phyloP scores from a whole-genome alignment of 2,329 filamentous ascomycete genomes.

The Stachybotrys chlorohalonatus region DNA sequence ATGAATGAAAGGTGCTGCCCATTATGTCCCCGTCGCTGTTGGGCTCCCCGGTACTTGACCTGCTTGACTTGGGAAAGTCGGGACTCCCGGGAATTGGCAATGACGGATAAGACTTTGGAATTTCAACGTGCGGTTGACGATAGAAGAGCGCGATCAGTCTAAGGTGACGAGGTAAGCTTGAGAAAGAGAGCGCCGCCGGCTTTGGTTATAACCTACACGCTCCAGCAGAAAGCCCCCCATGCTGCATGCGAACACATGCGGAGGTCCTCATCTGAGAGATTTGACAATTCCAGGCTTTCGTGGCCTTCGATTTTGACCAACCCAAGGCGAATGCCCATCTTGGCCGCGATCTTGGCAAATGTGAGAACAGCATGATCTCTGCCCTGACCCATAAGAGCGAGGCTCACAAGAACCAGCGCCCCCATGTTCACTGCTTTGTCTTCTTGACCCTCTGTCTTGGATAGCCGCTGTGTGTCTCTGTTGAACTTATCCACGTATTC shows the following conservation, averaged over 20 bases:
- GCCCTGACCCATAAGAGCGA: conserved; percentile 23
- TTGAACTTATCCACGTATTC: conserved; percentile 11
- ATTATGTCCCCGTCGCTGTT: conserved; percentile 8
- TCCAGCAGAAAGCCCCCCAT: conserved; percentile 28
- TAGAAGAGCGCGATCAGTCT: conserved; percentile 24
- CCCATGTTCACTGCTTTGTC: conserved; percentile 18
- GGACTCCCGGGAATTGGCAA: conserved; percentile 9
- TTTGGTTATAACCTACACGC: conserved; percentile 17
- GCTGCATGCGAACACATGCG: conserved; percentile 12
- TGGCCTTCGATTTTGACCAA: conserved; percentile 15
- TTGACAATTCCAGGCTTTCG: conserved; percentile 2
- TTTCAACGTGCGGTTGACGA: conserved; percentile 20
- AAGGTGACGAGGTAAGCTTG: neutral
- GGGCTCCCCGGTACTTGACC: neutral
- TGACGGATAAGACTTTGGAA: conserved; percentile 10
- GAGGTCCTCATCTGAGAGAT: neutral
- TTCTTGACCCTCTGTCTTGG: conserved; percentile 7
- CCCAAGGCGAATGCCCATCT: conserved; percentile 19
- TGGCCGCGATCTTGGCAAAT: conserved; percentile 15
- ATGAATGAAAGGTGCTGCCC: conserved; percentile 17
- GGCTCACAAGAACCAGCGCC: conserved; percentile 20
- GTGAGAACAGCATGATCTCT: conserved; percentile 22
- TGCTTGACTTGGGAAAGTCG: conserved; percentile 1
- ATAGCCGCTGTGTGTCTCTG: conserved; percentile 16
- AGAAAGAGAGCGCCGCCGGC: neutral